Percentiles rank a stretch among this genome's conserved stretches.
Conservation (phyloP, 352 stramenopile species). For the Pythium aphanidermatum region DNA sequence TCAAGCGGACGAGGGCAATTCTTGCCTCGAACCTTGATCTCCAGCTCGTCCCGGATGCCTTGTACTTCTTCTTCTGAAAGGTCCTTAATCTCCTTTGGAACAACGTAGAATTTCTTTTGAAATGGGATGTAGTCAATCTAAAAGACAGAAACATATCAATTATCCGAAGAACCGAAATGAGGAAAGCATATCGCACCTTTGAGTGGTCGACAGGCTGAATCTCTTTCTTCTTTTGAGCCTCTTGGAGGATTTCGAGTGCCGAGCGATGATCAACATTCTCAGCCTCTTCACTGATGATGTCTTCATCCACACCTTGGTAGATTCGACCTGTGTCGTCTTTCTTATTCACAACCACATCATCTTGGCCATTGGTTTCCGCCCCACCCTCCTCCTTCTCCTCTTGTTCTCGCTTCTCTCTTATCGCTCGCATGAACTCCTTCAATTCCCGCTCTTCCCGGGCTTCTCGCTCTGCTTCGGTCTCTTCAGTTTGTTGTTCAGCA, state of each 20-base stretch:
- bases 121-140: constrained; percentile 95
- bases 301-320: constrained; percentile 82
- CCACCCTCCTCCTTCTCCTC: constrained; percentile 26
- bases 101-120: constrained; percentile 99
- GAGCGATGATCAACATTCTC: constrained; percentile 71
- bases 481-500: constrained; percentile 8
- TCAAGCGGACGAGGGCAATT: constrained; percentile 93
- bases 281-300: constrained; percentile 77
- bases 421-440: constrained; percentile 79
- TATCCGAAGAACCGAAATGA: no score
- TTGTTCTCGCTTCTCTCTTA: constrained; percentile 65
- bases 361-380: constrained; percentile 1
- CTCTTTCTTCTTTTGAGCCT: constrained; percentile 90
- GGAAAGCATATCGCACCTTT: constrained; percentile 25
- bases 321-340: constrained; percentile 72
- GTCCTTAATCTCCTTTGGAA: constrained; percentile 90
- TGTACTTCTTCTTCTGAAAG: constrained; percentile 86
- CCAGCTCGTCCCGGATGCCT: constrained; percentile 74
- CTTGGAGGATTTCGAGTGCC: constrained; percentile 87
- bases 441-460: constrained; percentile 75
- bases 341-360: constrained; percentile 16
- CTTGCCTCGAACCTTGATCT: constrained; percentile 97
- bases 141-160: not conserved
- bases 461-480: constrained; percentile 64
- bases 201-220: constrained; percentile 96